A percentile compares a stretch with the other conserved stretches of the same genome.
These are phyloP conservation scores for Brassica balearica DNA, from an alignment of 441 rosid species.

Conservation along the genomic window DNA sequence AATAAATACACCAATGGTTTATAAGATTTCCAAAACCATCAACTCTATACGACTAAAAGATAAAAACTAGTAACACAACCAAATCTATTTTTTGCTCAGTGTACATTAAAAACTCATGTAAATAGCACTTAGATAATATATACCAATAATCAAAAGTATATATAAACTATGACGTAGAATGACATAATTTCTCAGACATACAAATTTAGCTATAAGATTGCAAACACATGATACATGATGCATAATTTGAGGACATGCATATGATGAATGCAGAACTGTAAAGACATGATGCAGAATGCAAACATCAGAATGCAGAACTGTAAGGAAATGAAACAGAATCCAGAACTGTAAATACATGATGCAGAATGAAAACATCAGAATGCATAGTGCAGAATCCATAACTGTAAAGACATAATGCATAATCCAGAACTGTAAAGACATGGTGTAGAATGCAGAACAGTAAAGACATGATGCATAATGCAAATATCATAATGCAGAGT, in stretches of 20 bases:
- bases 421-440: too few relatives aligned
- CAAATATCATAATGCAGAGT: too few relatives aligned
- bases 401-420: too few relatives aligned
- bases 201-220: not conserved
- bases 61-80: not conserved
- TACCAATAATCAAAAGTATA: not conserved
- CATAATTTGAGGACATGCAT: not conserved
- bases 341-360: too few relatives aligned
- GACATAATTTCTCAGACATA: not conserved
- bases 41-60: not conserved
- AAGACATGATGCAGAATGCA: not conserved
- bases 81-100: not conserved
- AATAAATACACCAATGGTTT: not conserved
- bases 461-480: too few relatives aligned
- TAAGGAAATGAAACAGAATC: not conserved
- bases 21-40: not conserved
- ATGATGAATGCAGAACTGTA: not conserved
- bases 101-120: not conserved
- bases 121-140: not conserved
- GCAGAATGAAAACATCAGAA: too few relatives aligned
- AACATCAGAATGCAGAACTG: not conserved
- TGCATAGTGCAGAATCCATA: too few relatives aligned
- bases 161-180: not conserved
- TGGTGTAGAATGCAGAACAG: too few relatives aligned
- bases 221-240: conserved; percentile 1